Evolutionary conservation across 352 stramenopile species (phyloP).

Genomic region (Globisporangium paddicum): DNA sequence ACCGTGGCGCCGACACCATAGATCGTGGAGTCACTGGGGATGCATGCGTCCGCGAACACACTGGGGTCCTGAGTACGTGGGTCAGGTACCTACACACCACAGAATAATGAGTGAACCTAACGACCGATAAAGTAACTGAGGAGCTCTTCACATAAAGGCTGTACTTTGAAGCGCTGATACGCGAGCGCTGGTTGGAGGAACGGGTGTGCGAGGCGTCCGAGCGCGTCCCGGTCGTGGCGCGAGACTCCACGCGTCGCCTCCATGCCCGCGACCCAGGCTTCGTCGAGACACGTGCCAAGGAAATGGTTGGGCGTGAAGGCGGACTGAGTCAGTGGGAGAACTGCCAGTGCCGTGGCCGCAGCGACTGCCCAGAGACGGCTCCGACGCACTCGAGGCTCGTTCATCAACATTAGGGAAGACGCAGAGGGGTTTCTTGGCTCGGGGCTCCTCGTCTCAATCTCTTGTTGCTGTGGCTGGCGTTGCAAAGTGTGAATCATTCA

Average conservation of each 20-base stretch:
- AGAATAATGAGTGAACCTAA: background rate
- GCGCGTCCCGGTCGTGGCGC: slow-evolving; percentile 17
- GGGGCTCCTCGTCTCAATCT: too few species aligned
- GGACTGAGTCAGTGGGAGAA: too few species aligned
- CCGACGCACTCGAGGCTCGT: too few species aligned
- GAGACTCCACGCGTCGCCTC: slow-evolving; percentile 13
- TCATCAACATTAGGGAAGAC: too few species aligned
- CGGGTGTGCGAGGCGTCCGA: slow-evolving; percentile 25
- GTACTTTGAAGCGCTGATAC: slow-evolving; percentile 23
- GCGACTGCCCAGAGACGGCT: too few species aligned
- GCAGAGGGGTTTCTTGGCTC: too few species aligned
- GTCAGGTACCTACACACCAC: slow-evolving; percentile 2
- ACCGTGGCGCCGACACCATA: background rate
- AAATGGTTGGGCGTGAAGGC: slow-evolving; percentile 32
- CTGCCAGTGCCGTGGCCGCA: too few species aligned
- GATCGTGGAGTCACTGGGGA: background rate
- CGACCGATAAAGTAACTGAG: background rate
- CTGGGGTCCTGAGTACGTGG: background rate
- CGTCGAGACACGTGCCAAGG: too few species aligned
- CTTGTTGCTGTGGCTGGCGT: too few species aligned
- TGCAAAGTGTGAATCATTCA: too few species aligned
- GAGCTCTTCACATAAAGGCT: slow-evolving; percentile 2
- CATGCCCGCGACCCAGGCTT: slow-evolving; percentile 27
- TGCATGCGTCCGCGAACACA: slow-evolving; percentile 3
- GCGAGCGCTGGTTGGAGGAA: slow-evolving; percentile 35